phyloP scores from a whole-genome alignment of 1,139 yeast genomes.

The Pichia sp. region DNA sequence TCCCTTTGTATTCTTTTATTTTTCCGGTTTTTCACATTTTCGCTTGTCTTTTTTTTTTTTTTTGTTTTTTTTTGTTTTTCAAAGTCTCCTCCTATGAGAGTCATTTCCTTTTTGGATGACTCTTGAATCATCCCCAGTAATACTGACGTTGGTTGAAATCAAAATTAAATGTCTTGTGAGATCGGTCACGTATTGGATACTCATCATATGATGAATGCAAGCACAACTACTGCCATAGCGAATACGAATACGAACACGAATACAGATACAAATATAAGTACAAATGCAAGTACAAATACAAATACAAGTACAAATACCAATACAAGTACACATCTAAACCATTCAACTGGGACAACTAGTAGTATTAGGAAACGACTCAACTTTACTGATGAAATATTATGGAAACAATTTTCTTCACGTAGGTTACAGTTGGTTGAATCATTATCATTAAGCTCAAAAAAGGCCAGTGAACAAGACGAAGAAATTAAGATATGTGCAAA shows the following conservation, averaged over 20 bases:
- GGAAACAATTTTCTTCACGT: constrained; percentile 88
- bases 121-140: background rate
- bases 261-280: background rate
- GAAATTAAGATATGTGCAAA: constrained; percentile 74
- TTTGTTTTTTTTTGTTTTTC: no score
- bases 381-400: constrained; percentile 71
- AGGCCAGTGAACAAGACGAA: constrained; percentile 89
- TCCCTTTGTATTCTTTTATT: no score
- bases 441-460: constrained; percentile 64
- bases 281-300: no score
- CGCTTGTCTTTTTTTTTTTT: no score
- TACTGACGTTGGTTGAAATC: no score
- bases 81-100: background rate
- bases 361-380: constrained; percentile 65
- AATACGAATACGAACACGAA: no score
- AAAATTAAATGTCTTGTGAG: background rate
- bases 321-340: background rate
- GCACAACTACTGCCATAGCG: no score
- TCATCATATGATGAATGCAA: no score
- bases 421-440: constrained; percentile 83
- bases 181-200: background rate
- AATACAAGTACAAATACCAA: background rate
- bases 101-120: background rate
- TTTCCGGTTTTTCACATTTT: background rate
- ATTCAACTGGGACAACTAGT: constrained; percentile 60